Evolutionary conservation across 2,329 filamentous ascomycete species (phyloP).

Genomic region (Colletotrichum plurivorum): DNA sequence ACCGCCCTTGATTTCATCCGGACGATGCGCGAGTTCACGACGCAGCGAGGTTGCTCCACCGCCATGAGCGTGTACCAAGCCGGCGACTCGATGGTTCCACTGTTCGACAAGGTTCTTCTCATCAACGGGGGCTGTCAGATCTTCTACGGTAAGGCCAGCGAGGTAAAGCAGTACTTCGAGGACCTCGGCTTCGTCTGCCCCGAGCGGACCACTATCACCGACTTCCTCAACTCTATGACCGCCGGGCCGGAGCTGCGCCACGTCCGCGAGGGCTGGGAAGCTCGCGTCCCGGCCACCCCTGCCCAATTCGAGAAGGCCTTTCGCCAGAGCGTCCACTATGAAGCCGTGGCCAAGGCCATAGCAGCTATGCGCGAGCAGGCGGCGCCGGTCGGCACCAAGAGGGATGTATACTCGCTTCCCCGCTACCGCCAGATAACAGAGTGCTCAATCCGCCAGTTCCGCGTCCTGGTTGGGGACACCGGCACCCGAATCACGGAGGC

Average conservation of each 20-base stretch:
- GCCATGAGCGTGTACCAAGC: constrained; percentile 81
- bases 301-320: constrained; percentile 68
- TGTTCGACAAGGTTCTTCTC: constrained; percentile 82
- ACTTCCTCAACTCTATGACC: constrained; percentile 80
- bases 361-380: no score
- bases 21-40: constrained; percentile 75
- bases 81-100: constrained; percentile 76
- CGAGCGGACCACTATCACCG: constrained; percentile 74
- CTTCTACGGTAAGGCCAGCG: constrained; percentile 75
- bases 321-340: constrained; percentile 59
- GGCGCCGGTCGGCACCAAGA: no score
- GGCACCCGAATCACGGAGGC: no score
- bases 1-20: constrained; percentile 81
- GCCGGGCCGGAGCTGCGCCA: constrained; percentile 77
- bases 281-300: constrained; percentile 77
- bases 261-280: constrained; percentile 76
- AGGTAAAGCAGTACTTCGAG: constrained; percentile 76
- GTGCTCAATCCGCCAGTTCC: no score
- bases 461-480: no score
- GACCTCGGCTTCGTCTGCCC: constrained; percentile 78
- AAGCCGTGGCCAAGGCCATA: constrained; percentile 48
- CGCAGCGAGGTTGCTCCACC: constrained; percentile 73
- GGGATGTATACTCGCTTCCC: no score
- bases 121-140: constrained; percentile 84
- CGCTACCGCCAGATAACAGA: no score